phyloP scores from a whole-genome alignment of 2,329 filamentous ascomycete species.

The Boeremia exigua region DNA sequence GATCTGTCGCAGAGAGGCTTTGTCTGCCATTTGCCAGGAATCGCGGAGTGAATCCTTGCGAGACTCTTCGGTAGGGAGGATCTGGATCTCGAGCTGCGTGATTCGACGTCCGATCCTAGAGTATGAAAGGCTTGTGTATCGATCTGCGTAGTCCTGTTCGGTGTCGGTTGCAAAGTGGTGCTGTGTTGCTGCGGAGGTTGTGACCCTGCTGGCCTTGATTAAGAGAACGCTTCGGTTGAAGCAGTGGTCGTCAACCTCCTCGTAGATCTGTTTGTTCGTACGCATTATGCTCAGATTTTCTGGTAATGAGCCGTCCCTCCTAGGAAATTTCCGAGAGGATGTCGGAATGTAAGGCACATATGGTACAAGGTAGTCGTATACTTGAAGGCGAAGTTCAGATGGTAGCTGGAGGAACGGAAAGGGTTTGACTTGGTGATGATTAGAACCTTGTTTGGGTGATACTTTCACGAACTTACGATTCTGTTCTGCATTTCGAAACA shows the following conservation, averaged over 20 bases:
- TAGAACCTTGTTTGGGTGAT: neutral
- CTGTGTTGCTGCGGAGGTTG: neutral
- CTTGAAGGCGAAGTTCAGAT: neutral
- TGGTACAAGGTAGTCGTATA: neutral
- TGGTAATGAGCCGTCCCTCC: neutral
- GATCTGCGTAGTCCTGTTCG: neutral
- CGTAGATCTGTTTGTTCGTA: neutral
- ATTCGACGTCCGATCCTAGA: neutral
- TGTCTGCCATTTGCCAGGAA: neutral
- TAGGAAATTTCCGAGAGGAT: neutral
- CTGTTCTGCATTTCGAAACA: neutral
- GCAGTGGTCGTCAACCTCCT: neutral
- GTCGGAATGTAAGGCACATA: neutral
- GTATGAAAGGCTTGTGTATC: neutral
- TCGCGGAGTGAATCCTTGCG: neutral
- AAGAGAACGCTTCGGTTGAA: neutral
- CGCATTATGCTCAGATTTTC: neutral
- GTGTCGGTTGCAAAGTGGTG: neutral
- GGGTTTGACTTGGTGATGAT: neutral
- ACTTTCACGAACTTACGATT: neutral
- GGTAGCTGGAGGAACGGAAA: neutral
- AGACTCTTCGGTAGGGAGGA: neutral
- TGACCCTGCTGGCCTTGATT: neutral
- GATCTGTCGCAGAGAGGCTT: neutral
- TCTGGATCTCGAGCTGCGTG: neutral